Percentiles rank a stretch among this genome's conserved stretches.
Conservation (phyloP, 1,284 basidiomycete species). For the Cryptococcus hybrid region DNA sequence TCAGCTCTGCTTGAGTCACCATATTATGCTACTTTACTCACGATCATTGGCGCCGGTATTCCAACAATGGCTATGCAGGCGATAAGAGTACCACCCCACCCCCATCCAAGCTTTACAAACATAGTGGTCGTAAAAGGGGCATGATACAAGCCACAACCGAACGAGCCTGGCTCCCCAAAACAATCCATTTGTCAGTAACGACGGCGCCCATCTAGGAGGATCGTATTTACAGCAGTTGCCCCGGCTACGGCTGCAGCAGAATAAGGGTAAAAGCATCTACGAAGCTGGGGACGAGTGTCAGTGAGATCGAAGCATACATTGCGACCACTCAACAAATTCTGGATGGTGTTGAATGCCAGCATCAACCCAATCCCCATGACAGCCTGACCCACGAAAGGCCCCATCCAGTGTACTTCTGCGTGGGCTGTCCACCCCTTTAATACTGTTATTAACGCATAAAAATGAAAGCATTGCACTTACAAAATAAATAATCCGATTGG, state of each 20-base stretch:
- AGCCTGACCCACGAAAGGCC: conserved; percentile 38
- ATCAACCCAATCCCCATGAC: conserved; percentile 45
- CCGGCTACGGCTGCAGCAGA: conserved; percentile 52
- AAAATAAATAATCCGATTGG: conserved; percentile 48
- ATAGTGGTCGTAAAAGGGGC: conserved; percentile 49
- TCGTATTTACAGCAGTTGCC: conserved; percentile 38
- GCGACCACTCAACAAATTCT: conserved; percentile 29
- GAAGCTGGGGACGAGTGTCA: conserved; percentile 31
- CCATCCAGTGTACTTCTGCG: conserved; percentile 48
- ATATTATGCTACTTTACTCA: conserved; percentile 15
- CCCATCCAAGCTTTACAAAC: conserved; percentile 52
- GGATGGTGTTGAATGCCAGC: conserved; percentile 52
- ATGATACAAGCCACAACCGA: conserved; percentile 49
- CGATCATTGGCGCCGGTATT: conserved; percentile 49
- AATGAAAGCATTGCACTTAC: conserved; percentile 12
- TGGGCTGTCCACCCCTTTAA: conserved; percentile 44
- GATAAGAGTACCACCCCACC: conserved; percentile 50
- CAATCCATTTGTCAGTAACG: background rate
- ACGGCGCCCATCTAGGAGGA: background rate
- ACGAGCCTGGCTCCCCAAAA: conserved; percentile 30
- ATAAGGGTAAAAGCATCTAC: conserved; percentile 53
- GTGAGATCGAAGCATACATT: too few relatives aligned
- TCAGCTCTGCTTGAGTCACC: background rate
- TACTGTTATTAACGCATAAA: too few relatives aligned
- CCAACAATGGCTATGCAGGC: conserved; percentile 48